phyloP scores from a whole-genome alignment of 352 stramenopile species.

The Lagenidium giganteum region DNA sequence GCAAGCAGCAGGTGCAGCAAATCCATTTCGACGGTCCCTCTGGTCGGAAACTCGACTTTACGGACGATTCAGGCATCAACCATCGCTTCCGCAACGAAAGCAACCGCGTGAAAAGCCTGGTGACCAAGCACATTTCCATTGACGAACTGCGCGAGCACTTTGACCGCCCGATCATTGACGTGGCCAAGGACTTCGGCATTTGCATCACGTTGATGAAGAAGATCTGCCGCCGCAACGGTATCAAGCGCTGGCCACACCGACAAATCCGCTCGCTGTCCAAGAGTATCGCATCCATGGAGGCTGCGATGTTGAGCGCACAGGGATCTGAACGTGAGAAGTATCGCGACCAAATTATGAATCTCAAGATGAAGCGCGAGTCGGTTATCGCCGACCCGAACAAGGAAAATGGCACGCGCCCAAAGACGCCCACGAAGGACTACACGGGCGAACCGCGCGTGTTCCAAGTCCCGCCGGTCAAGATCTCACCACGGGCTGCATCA shows the following conservation, averaged over 20 bases:
- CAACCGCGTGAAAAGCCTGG: constrained; percentile 83
- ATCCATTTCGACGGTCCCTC: constrained; percentile 70
- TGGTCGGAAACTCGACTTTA: constrained; percentile 72
- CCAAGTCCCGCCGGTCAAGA: constrained; percentile 7
- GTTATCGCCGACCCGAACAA: constrained; percentile 87
- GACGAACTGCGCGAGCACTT: constrained; percentile 82
- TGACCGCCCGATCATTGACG: constrained; percentile 83
- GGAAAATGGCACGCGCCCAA: constrained; percentile 45
- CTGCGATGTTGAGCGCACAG: constrained; percentile 79
- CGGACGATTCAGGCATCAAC: constrained; percentile 65
- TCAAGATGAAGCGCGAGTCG: constrained; percentile 80
- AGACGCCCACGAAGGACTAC: constrained; percentile 28
- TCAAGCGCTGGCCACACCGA: constrained; percentile 65
- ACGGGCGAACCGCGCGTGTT: constrained; percentile 8
- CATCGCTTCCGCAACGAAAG: constrained; percentile 79
- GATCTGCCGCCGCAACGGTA: constrained; percentile 62
- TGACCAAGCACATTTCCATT: constrained; percentile 87
- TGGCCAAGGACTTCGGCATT: constrained; percentile 88
- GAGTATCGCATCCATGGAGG: constrained; percentile 86
- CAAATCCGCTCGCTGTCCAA: constrained; percentile 81
- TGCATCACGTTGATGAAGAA: constrained; percentile 90
- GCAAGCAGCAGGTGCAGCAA: constrained; percentile 52
- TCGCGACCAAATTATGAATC: constrained; percentile 76
- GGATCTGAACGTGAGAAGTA: constrained; percentile 81
- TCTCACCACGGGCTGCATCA: constrained; percentile 20